A percentile compares a stretch with the other conserved stretches of the same genome.
Conservation (phyloP, 257 asterid genomes). For the Jaltomata sinuosa region DNA sequence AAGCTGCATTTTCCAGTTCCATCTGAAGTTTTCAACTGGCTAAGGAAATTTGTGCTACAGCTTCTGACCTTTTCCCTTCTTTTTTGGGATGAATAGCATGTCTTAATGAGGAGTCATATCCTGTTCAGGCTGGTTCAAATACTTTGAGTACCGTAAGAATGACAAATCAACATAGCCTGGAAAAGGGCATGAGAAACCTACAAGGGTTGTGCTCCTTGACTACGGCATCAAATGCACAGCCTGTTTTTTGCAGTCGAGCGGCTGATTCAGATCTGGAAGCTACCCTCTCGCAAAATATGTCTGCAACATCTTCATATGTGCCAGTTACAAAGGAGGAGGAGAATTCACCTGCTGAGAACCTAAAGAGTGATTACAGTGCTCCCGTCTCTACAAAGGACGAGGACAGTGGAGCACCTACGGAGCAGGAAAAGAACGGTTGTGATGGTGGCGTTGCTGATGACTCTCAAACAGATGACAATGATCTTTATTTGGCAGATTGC, state of each 20-base stretch:
- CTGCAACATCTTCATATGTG: slow-evolving; percentile 30
- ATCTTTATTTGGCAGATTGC: slow-evolving; percentile 86
- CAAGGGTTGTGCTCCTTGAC: slow-evolving; percentile 43
- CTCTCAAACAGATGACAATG: slow-evolving; percentile 76
- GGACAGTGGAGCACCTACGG: slow-evolving; percentile 31
- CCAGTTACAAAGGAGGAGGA: slow-evolving; percentile 30
- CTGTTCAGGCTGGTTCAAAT: slow-evolving; percentile 52
- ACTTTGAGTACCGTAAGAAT: slow-evolving; percentile 36
- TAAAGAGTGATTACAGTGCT: slow-evolving; percentile 26
- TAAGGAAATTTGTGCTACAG: slow-evolving; percentile 5
- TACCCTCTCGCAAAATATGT: slow-evolving; percentile 19
- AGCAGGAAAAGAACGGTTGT: slow-evolving; percentile 23
- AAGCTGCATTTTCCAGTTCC: slow-evolving; percentile 9
- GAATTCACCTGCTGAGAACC: slow-evolving; percentile 29
- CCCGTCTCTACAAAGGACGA: slow-evolving; percentile 38
- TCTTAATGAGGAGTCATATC: slow-evolving; percentile 82
- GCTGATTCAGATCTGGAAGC: slow-evolving; percentile 39
- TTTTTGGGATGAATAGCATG: slow-evolving; percentile 52
- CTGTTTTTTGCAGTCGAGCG: slow-evolving; percentile 31
- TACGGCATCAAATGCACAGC: slow-evolving; percentile 38
- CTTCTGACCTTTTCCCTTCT: slow-evolving; percentile 19
- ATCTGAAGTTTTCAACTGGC: neutral
- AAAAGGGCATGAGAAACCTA: slow-evolving; percentile 39
- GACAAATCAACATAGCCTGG: slow-evolving; percentile 39
- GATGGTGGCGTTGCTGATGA: slow-evolving; percentile 63